A percentile compares a stretch with the other conserved stretches of the same genome.
Conservation (phyloP, 805 yeast genomes). For the Cyberlindnera maclurae region DNA sequence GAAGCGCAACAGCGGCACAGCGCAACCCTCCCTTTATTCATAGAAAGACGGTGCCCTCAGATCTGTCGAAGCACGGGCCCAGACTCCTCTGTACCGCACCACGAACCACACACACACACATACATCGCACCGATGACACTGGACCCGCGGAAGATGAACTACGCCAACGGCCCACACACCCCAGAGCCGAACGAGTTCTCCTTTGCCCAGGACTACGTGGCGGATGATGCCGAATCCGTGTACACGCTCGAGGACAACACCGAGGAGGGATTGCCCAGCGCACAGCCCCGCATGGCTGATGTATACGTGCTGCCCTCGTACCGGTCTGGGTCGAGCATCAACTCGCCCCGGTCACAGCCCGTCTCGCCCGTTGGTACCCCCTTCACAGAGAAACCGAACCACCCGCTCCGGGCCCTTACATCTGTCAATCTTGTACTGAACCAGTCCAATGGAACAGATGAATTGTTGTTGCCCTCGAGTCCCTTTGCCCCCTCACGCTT, state of each 20-base stretch:
- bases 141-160: constrained; percentile 17
- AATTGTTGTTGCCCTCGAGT: constrained; percentile 13
- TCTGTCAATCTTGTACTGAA: constrained; percentile 19
- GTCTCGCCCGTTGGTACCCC: constrained; percentile 21
- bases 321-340: not conserved
- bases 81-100: too few relatives aligned
- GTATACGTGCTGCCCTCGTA: constrained; percentile 1
- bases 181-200: constrained; percentile 15
- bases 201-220: constrained; percentile 8
- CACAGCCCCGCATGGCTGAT: not conserved
- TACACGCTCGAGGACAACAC: constrained; percentile 11
- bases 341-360: constrained; percentile 13
- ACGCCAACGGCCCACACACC: constrained; percentile 9
- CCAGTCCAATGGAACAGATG: constrained; percentile 21
- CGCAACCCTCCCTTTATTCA: too few relatives aligned
- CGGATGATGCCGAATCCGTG: constrained; percentile 9
- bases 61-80: too few relatives aligned
- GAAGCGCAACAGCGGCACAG: too few relatives aligned
- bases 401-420: constrained; percentile 22
- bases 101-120: too few relatives aligned
- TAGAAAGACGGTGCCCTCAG: too few relatives aligned
- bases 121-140: constrained; percentile 12
- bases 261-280: not conserved
- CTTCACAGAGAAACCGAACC: constrained; percentile 18
- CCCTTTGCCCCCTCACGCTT: constrained; percentile 6